Evolutionary conservation across 306 rosid species (phyloP), one percentile per base, ranked within the genome.

Genomic region (Castanospermum australe): DNA sequence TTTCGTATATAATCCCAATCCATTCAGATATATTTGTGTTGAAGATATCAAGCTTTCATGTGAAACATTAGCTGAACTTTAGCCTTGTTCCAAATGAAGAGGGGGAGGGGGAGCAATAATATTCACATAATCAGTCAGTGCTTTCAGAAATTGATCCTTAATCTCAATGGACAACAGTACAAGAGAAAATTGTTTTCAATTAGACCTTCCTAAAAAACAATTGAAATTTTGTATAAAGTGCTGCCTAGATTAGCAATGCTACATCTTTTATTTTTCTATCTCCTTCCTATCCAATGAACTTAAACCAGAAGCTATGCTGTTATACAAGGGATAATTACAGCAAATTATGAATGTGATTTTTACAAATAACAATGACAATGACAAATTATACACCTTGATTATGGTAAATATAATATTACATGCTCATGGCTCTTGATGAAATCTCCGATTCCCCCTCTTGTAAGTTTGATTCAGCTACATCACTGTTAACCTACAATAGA

Each of bases 351-450:
- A 81, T 79, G 86, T 60, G 55, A 77, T 70, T 87, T 78, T 74
- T 86, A 88, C 90, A 83, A 59, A 85, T 48, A 74, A 79, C 28
- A 79, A 76, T 55, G 30, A 57, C 75, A 44, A 56, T 38, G 75
- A 78, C 41, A 45, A 47, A 76, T 77, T 47, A 57, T 82, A 83
- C 60, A 78, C 70, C 45, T 79, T 74, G 72, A 59, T 55, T 50
- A 61, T 21, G 79, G 71, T 65, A 65, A 54, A 39, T 72, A 32
- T 61, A 64, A 57, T 87, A 89, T 87, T 86, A 92, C 86, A 92
- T 77, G 92, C 96, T 81, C 85, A 89, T 70, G 81, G 91, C 97
- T 84, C 92, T 89, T 22, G 97, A 90, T 48, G 94, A 76, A 76
- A 85, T 85, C 77, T 93, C 94, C 5, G 88, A 57, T 77, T 89